Base-by-base conservation (phyloP, 495 filamentous ascomycete genomes). In the Penicillium fimorum region DNA sequence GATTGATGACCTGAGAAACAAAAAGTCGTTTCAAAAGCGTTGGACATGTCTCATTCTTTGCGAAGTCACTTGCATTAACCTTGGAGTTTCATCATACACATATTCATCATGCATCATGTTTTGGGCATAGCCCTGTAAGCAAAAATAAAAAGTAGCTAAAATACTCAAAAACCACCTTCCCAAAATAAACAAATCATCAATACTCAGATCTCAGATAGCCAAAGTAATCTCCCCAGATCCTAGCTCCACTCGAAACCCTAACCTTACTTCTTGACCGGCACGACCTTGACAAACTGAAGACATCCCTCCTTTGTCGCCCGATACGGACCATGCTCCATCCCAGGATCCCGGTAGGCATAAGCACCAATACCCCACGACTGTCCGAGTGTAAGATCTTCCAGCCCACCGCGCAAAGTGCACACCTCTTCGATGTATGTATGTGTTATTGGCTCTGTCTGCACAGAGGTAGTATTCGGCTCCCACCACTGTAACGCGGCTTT, bases 401-500 rank as follows among this genome's bases (percentile, higher is more conserved):
- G 44, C 17, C 60, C 57, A 5, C 66, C 66, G 17, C 61, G 52
- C n/a, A 69, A 20, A 25, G 62, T 61, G 40, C 64, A 69, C 20
- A 69, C 66, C 32, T 69, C 66, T 50, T 69, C 66, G 18, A 57
- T 54, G 50, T 58, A 69, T 12, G 66, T 47, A 32, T 69, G 64
- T 27, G 61, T 62, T 12, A 69, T 69, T 7, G 53, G 58, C 8
- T 55, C 40, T 15, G 24, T 47, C 17, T 60, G 53, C 0, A 38
- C 17, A 0, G 58, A 59, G 0, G 30, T 38, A 8, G 47, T 52
- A 32, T 62, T 48, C 5, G 65, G 65, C 30, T 68, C 65, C 57
- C 60, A 68, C 65, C 65, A 68, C 55, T 68, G 62, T 8, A 68
- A 45, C 20, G 54, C 60, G 9, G 65, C 56, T 49, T 64, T 64